These are phyloP conservation scores for Phytophthora kernoviae DNA, from an alignment of 352 stramenopile species.

Conservation along the genomic window DNA sequence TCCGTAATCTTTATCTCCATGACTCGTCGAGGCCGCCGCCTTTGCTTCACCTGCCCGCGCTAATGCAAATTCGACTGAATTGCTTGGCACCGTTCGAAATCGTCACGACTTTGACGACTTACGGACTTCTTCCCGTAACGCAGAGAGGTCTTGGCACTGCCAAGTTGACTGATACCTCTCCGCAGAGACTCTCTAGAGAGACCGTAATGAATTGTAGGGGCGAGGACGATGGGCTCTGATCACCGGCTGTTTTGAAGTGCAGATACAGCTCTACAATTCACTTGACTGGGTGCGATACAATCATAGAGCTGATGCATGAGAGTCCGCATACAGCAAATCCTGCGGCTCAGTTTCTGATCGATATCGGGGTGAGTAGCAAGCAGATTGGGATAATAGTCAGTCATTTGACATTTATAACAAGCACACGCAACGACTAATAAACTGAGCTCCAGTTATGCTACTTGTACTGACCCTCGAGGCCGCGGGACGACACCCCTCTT, in stretches of 20 bases:
- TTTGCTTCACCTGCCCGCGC: neutral
- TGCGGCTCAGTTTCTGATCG: too few relatives aligned
- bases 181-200: neutral
- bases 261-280: too few relatives aligned
- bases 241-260: neutral
- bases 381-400: too few relatives aligned
- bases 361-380: too few relatives aligned
- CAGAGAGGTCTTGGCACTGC: too few relatives aligned
- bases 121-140: too few relatives aligned
- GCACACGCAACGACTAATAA: neutral
- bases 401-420: neutral
- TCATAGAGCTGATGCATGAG: too few relatives aligned
- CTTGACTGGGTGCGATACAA: neutral
- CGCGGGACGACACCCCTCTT: slow-evolving; percentile 37
- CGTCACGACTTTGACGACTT: too few relatives aligned
- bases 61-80: neutral
- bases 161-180: too few relatives aligned
- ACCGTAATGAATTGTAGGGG: neutral
- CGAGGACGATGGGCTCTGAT: neutral
- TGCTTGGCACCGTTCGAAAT: neutral
- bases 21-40: neutral
- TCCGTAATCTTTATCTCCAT: slow-evolving; percentile 36
- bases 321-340: too few relatives aligned
- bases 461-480: slow-evolving; percentile 8
- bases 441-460: slow-evolving; percentile 7